Evolutionary conservation across 805 yeast genomes (phyloP).

Genomic region (Starmerella bombicola): DNA sequence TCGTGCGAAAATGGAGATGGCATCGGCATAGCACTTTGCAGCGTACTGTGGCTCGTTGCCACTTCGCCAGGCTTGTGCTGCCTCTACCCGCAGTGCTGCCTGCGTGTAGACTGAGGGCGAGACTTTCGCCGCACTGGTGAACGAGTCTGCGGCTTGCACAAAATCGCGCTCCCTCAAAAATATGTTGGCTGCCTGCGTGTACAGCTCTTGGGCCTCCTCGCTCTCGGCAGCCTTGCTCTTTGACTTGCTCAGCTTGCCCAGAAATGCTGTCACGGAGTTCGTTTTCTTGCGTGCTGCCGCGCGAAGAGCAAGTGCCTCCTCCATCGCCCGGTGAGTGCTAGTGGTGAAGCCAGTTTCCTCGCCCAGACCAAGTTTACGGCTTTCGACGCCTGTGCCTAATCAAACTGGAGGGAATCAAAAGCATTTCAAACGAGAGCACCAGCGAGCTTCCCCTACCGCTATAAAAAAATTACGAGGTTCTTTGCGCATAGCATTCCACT

Average conservation of each 20-base stretch:
- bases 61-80: slow-evolving; percentile 14
- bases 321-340: slow-evolving; percentile 8
- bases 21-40: slow-evolving; percentile 10
- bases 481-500: no score
- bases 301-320: slow-evolving; percentile 17
- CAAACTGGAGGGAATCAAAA: no score
- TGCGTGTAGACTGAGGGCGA: slow-evolving; percentile 10
- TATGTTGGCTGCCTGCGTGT: slow-evolving; percentile 12
- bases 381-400: no score
- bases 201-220: slow-evolving; percentile 11
- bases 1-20: slow-evolving; percentile 12
- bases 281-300: slow-evolving; percentile 11
- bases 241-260: slow-evolving; percentile 7
- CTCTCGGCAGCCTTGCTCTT: neutral
- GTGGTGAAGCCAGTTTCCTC: no score
- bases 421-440: no score
- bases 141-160: slow-evolving; percentile 15
- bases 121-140: slow-evolving; percentile 9
- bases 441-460: no score
- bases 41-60: slow-evolving; percentile 12
- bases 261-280: neutral
- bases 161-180: slow-evolving; percentile 9
- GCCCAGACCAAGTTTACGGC: no score
- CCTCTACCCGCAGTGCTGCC: slow-evolving; percentile 12
- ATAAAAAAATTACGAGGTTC: no score